Conservation (phyloP, 2,329 filamentous ascomycete genomes). For the Xylariomycetidae sp. region DNA sequence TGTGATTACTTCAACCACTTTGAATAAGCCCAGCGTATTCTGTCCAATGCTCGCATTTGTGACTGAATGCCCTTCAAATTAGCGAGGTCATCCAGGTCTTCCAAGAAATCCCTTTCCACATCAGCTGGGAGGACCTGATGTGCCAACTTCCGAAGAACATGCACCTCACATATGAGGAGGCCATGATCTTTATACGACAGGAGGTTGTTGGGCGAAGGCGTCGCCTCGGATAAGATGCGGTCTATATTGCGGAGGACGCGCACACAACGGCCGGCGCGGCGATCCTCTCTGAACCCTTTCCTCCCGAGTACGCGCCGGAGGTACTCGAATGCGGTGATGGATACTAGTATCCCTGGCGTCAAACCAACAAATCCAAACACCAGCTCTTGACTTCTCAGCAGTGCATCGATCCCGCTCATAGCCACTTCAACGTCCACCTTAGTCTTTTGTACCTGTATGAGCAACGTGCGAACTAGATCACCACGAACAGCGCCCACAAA, state of each 20-base stretch:
- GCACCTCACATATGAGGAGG: conserved; percentile 82
- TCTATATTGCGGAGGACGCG: conserved; percentile 84
- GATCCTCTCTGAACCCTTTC: conserved; percentile 60
- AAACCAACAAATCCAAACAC: conserved; percentile 97
- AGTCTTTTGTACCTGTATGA: conserved; percentile 98
- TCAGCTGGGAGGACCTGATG: conserved; percentile 65
- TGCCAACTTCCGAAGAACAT: conserved; percentile 70
- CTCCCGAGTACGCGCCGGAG: conserved; percentile 65
- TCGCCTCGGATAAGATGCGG: conserved; percentile 66
- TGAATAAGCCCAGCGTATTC: conserved; percentile 87
- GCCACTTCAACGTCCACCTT: conserved; percentile 97
- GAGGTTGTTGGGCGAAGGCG: conserved; percentile 66
- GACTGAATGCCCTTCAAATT: conserved; percentile 75
- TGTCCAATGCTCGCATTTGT: conserved; percentile 73
- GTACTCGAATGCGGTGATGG: conserved; percentile 70
- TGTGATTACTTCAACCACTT: conserved; percentile 58
- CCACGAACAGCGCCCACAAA: conserved; percentile 79
- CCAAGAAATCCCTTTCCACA: conserved; percentile 77
- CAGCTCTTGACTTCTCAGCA: conserved; percentile 93
- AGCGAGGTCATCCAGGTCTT: conserved; percentile 81
- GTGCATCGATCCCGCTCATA: conserved; percentile 88
- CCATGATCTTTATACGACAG: conserved; percentile 92
- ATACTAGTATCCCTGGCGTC: conserved; percentile 87
- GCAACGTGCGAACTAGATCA: conserved; percentile 80
- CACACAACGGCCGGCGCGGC: conserved; percentile 65